Evolutionary conservation across 306 rosid species (phyloP), one percentile per base, ranked within the genome.

Genomic region (Astragalus membranaceus): DNA sequence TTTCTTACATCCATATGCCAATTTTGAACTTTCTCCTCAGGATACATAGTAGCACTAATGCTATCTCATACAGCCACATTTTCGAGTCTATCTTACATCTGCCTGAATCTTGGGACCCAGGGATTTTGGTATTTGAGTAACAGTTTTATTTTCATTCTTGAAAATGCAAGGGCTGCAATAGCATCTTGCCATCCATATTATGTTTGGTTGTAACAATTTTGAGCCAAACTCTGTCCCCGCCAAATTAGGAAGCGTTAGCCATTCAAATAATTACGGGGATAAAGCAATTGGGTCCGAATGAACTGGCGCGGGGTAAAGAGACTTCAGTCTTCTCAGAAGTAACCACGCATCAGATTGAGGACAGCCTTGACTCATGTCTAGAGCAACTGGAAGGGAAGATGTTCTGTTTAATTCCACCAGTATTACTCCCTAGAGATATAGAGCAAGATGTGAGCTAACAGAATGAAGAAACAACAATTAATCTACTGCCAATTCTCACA

Each of bases 291-390:
- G 87, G 50, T 75, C 72, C 2, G 64, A 32, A 41, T 54, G 79
- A 64, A 69, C 66, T 75, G 53, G 86, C 11, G 74, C 65, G 12
- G 70, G 59, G 63, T 56, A 9, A 26, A 63, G 73, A 52, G 82
- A 78, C 73, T 85, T 80, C 48, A 90, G 57, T 76, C 98, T 84
- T 70, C 87, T 82, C 75, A 93, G 72, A 78, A 93, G 98, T 75
- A 84, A 75, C 90, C 83, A 64, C 4, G 89, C 96, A 81, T 90
- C 97, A 67, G 96, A 84, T 51, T 66, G 76, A 30, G 77, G 72
- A 80, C 90, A 90, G 13, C 98, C 97, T 86, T 85, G 86, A 50
- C 57, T 75, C 95, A 94, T 88, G 75, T 88, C 97, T 23, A 88
- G 73, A 42, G 86, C 92, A 67, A 87, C 51, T 39, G 98, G 97